A percentile compares a stretch with the other conserved stretches of the same genome.
Evolutionary conservation across 2,329 filamentous ascomycete genomes (phyloP).

Genomic region (Colletotrichum orchidophilum): DNA sequence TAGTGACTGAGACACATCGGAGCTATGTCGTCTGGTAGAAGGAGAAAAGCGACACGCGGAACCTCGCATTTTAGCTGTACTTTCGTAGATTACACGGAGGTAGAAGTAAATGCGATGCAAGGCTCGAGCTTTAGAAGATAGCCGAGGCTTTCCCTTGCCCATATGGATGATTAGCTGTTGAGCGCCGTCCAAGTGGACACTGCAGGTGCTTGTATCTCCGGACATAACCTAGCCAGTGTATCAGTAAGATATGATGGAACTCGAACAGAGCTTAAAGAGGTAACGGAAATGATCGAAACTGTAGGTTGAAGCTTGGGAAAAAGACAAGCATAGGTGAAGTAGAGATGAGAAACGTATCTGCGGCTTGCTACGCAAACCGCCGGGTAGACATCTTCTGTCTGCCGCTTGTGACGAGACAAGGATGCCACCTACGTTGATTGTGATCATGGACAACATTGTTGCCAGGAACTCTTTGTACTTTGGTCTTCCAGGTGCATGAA

Average conservation of each 20-base stretch:
- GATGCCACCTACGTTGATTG: constrained; percentile 36
- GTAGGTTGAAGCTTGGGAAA: too few species aligned
- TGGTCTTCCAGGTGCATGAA: constrained; percentile 24
- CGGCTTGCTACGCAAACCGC: too few species aligned
- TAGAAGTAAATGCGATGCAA: constrained; percentile 41
- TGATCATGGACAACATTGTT: constrained; percentile 41
- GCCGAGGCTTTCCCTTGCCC: constrained; percentile 32
- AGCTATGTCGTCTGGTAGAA: not conserved
- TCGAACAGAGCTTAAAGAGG: too few species aligned
- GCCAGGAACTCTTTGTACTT: constrained; percentile 42
- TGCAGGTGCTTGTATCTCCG: constrained; percentile 37
- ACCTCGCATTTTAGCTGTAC: constrained; percentile 25
- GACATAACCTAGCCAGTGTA: constrained; percentile 37
- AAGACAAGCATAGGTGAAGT: too few species aligned
- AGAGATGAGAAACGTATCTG: too few species aligned
- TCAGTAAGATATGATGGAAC: not conserved
- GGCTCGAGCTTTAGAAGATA: constrained; percentile 1
- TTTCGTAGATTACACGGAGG: constrained; percentile 38
- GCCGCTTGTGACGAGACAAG: not conserved
- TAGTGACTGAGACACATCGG: too few species aligned
- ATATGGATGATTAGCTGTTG: constrained; percentile 35
- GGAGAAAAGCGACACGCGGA: not conserved
- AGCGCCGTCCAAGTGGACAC: constrained; percentile 38
- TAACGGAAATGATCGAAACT: not conserved
- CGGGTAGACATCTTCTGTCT: too few species aligned